Conservation (phyloP, 2,329 filamentous ascomycete genomes). For the Chaetomium globosum region DNA sequence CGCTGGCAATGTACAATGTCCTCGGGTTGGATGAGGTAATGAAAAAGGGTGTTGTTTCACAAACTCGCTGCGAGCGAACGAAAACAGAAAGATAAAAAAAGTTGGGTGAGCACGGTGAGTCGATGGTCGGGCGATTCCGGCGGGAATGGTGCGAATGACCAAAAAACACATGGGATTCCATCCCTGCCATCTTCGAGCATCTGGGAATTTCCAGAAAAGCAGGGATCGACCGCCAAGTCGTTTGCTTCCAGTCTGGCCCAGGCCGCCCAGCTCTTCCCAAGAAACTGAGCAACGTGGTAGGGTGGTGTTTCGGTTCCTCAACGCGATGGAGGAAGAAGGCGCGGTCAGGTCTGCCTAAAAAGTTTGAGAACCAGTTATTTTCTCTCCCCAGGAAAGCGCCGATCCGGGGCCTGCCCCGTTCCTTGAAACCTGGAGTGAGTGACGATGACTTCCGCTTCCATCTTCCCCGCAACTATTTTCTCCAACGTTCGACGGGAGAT, state of each 20-base stretch:
- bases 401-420: not conserved
- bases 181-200: not conserved
- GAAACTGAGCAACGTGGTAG: not conserved
- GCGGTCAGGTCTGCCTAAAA: not conserved
- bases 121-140: not conserved
- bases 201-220: conserved; percentile 6
- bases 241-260: conserved; percentile 11
- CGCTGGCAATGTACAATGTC: not conserved
- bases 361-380: not conserved
- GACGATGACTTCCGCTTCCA: not conserved
- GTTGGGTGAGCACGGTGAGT: not conserved
- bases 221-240: conserved; percentile 22
- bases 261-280: not conserved
- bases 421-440: not conserved
- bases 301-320: no score
- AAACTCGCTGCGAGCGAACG: not conserved
- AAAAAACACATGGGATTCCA: conserved; percentile 5
- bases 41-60: not conserved
- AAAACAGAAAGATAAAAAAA: not conserved
- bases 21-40: conserved; percentile 15
- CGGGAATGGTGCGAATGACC: not conserved
- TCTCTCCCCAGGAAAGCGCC: not conserved
- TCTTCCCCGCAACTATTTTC: conserved; percentile 15
- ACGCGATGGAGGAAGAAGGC: not conserved
- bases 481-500: not conserved